Percentiles rank a stretch among this genome's conserved stretches.
These are phyloP conservation scores for Polygonum aviculare DNA, from an alignment of 148 eudicot species.

Conservation along the genomic window DNA sequence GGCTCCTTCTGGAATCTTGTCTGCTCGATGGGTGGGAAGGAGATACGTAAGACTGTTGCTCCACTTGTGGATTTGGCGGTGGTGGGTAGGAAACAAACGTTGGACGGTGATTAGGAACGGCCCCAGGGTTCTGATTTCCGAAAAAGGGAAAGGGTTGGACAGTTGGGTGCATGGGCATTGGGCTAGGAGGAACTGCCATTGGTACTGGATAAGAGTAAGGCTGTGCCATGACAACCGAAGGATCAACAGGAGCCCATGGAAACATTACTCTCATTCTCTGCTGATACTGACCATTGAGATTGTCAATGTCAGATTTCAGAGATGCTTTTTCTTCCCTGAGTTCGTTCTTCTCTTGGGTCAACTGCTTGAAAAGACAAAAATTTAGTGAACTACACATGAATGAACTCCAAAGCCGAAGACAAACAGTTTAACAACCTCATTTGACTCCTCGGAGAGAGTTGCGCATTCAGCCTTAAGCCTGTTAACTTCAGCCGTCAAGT, in stretches of 20 bases:
- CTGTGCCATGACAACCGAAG: constrained; percentile 49
- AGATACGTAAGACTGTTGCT: constrained; percentile 35
- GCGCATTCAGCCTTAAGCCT: constrained; percentile 48
- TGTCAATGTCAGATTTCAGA: constrained; percentile 51
- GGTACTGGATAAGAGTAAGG: constrained; percentile 48
- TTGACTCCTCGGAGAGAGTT: constrained; percentile 48
- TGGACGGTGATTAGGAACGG: constrained; percentile 29
- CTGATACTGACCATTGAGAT: constrained; percentile 47
- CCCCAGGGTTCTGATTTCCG: constrained; percentile 36
- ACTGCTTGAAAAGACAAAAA: constrained; percentile 19
- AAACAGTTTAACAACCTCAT: constrained; percentile 35
- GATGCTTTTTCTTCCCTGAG: constrained; percentile 59
- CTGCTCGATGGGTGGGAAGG: constrained; percentile 33
- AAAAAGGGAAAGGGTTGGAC: constrained; percentile 49
- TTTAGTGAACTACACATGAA: constrained; percentile 15
- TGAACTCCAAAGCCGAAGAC: not conserved
- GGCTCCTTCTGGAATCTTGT: constrained; percentile 28
- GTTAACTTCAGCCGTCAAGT: constrained; percentile 48
- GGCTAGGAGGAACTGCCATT: constrained; percentile 34
- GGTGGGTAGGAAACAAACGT: constrained; percentile 36
- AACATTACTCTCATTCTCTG: constrained; percentile 39
- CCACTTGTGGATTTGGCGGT: constrained; percentile 28
- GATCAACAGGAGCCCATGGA: constrained; percentile 54
- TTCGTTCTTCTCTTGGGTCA: constrained; percentile 65
- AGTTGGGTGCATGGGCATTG: constrained; percentile 50